Base-by-base conservation (phyloP, 371 early-diverging fungal genomes). In the Modicella reniformis region DNA sequence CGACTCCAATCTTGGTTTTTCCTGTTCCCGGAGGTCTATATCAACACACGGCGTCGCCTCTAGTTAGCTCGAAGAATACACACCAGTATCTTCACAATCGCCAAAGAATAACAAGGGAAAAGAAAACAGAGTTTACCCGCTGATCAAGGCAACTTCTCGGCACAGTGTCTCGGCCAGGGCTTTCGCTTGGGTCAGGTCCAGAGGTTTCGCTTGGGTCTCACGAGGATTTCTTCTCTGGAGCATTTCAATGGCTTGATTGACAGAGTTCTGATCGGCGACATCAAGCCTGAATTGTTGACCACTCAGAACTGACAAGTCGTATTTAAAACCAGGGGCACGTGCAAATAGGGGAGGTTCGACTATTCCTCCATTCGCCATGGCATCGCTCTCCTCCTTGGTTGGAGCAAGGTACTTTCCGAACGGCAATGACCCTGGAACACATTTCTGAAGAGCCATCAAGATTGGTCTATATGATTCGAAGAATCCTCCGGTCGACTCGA, bases 11-110 rank as follows among this genome's bases (percentile, higher is more conserved):
- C 55, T 71, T 81, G 3, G 84, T 79, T 62, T 88, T 87, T n/a
- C 88, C 87, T 3, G 86, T 86, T 2, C 88, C 87, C 0, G 87
- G 87, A 0, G 88, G 88, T 15, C 85, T 82, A 58, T 15, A 57
- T 13, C 44, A 44, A 6, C 37, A 37, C 37, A 37, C 6, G 6
- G n/a, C n/a, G 19, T 44, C 19, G 55, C 34, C 5, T 25, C 25
- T 51, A 7, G 44, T 44, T 17, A 44, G 44, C 17, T 17, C 44
- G 19, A 44, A 17, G 44, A 3, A 19, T 17, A 17, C 44, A 44
- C 19, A 3, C 44, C n/a, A n/a, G n/a, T n/a, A n/a, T n/a, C 6
- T 37, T 12, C 19, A 17, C 44, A 44, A 44, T 23, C 4, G 26
- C 7, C 0, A 25, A 6, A 47, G 5, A 62, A n/a, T n/a, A n/a